Evolutionary conservation across 2,329 filamentous ascomycete genomes (phyloP).

Genomic region (Trichophyton mentagrophytes): DNA sequence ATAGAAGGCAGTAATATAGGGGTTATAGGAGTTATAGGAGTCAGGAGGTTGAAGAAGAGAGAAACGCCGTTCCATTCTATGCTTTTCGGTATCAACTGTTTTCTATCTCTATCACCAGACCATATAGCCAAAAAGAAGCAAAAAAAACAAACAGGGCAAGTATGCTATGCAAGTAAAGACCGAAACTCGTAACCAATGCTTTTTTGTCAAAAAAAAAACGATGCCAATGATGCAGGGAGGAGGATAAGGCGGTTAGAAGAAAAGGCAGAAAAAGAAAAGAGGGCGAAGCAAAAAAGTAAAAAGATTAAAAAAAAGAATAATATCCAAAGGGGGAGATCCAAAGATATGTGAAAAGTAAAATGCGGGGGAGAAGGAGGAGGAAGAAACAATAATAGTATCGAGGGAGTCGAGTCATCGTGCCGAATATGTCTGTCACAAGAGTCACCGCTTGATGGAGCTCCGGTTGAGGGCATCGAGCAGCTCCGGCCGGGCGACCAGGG

Average conservation of each 20-base stretch:
- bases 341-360: background rate
- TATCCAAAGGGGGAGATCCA: background rate
- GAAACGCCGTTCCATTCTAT: background rate
- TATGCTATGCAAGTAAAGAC: background rate
- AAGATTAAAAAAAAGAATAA: background rate
- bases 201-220: background rate
- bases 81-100: background rate
- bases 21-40: too few species aligned
- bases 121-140: background rate
- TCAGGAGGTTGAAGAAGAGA: background rate
- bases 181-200: background rate
- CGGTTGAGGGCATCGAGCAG: slow-evolving; percentile 74
- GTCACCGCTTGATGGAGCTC: slow-evolving; percentile 52
- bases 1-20: too few species aligned
- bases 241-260: background rate
- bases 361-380: background rate
- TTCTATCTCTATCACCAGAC: background rate
- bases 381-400: background rate
- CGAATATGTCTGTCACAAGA: background rate
- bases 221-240: background rate
- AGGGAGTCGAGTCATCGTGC: background rate
- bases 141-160: background rate
- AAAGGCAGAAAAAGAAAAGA: background rate
- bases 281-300: background rate
- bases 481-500: slow-evolving; percentile 67